Evolutionary conservation across 2,329 filamentous ascomycete genomes (phyloP), one percentile per base, ranked within the genome.

Genomic region (Lasiodiplodia hormozganensis): DNA sequence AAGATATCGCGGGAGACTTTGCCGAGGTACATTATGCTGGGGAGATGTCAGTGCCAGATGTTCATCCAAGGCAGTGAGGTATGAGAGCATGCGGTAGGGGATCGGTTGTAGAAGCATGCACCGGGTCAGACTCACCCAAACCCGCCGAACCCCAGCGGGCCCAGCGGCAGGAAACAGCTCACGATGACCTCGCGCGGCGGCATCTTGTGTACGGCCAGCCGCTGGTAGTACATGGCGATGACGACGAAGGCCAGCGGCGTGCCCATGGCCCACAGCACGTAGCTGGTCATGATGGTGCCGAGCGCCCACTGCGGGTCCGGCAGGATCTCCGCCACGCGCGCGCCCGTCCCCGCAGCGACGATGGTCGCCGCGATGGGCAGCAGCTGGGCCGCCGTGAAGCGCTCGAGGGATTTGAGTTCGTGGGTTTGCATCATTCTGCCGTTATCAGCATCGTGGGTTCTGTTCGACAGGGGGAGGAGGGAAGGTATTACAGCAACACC

Each of bases 261-360:
- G 11, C 88, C 88, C 56, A 87, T 86, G 1, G 89, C 89, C 88
- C 87, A 91, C 64, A 92, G 84, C 28, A 90, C 80, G 74, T 91
- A 92, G 12, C 84, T 88, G 16, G 82, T 81, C n/a, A 90, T 79
- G 40, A 91, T 73, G 0, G 89, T 92, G 66, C 84, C 85, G 49
- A 90, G 74, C 11, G 86, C 86, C 71, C 88, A 83, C 28, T 81
- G 74, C 1, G 77, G 76, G 69, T 87, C 80, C 2, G 85, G 84
- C 0, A 92, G 82, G 7, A 84, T 81, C 18, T 83, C 81, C 3
- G 89, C 88, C 0, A 91, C 82, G 62, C 89, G 79, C n/a, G 84
- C 86, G 2, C 90, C 90, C 0, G 86, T 84, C 2, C 86, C 87
- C 0, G 89, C 83, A 0, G 87, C 87, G 67, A 91, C 88, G 58